Evolutionary conservation across 768 basidiomycete genomes (phyloP), one percentile per base, ranked within the genome.

Genomic region (Amanita subjunquillea): DNA sequence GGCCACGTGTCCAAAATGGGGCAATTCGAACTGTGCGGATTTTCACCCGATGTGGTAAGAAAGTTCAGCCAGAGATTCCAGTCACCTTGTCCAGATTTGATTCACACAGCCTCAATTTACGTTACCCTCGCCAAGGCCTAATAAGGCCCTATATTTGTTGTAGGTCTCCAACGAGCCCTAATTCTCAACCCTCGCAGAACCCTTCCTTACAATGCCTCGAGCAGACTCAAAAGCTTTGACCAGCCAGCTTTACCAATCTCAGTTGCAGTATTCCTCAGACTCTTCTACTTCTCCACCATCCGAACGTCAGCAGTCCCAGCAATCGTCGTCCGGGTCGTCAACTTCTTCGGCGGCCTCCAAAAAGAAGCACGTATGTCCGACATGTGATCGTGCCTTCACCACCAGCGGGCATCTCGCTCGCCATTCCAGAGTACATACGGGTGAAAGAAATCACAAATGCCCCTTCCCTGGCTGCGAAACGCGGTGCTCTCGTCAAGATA

Each of bases 381-480:
- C 78, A 4, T 94, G 91, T 67, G 74, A 82, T 2, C 79, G 88
- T 41, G 77, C 79, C 1, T 94, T 94, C 67, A 90, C 89, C 50
- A 94, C 91, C 23, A 85, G 84, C 55, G 92, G 91, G 15, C 91
- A 94, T 65, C 77, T 94, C 17, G 87, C 91, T 0, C 79, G 91
- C 44, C 91, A 94, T 63, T 76, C 85, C n/a, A 74, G 90, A 51
- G 85, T 92, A 10, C 91, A 94, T 69, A 94, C 91, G 13, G 91
- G 91, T 38, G 91, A 93, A 61, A 77, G 89, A 56, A 92, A 93
- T 68, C 89, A 93, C 71, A 87, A 83, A 55, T 95, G 91, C 62
- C 91, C 92, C 32, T 94, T 91, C 70, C 91, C 92, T n/a, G 91
- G 91, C 22, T 95, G 91, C 65, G 88, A 92, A 60, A 93, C 91